Base-by-base conservation (phyloP, 129 eudicot genomes). In the Artemisia annua region DNA sequence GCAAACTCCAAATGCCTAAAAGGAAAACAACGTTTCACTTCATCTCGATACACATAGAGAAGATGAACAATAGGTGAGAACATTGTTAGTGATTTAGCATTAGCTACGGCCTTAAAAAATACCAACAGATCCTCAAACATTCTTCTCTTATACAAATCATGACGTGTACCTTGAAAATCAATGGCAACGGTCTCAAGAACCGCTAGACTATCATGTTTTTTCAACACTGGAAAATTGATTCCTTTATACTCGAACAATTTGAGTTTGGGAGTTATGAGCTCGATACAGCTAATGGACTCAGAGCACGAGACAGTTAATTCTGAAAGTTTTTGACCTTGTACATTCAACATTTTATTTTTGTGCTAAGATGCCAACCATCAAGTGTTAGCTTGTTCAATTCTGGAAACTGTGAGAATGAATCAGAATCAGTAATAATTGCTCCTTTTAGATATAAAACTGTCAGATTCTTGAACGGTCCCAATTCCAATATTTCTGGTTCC, bases 331-430 rank as follows among this genome's bases (percentile, higher is more conserved):
- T 1, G 6, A 24, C 61, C 59, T 2, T 46, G 16, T 13, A 75
- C 46, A 48, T 28, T 67, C 67, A 75, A 11, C 20, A 30, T 17
- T 8, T 52, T 30, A 6, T 43, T 35, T n/a, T 9, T 10, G 13
- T 49, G 4, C 11, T 6, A 32, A 63, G 8, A 3, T 16, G 10
- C 56, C 67, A 75, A 24, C 48, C 1, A 7, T 3, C 0, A 22
- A 75, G 28, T 9, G 14, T 49, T 53, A 75, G 48, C 28, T 48
- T 75, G 50, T 75, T 22, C 32, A 56, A 57, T 13, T 17, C 52
- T 3, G 79, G 79, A 54, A 53, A 75, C 59, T 66, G 53, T 2
- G 62, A 57, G 20, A 75, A 67, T 3, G 79, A 67, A 4, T 43
- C 67, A 20, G 44, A 51, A 75, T 57, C 58, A 9, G 15, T 17